Percentiles rank a stretch among this genome's conserved stretches.
Conservation (phyloP, 2,329 filamentous ascomycete species). For the Epichloe baconii region DNA sequence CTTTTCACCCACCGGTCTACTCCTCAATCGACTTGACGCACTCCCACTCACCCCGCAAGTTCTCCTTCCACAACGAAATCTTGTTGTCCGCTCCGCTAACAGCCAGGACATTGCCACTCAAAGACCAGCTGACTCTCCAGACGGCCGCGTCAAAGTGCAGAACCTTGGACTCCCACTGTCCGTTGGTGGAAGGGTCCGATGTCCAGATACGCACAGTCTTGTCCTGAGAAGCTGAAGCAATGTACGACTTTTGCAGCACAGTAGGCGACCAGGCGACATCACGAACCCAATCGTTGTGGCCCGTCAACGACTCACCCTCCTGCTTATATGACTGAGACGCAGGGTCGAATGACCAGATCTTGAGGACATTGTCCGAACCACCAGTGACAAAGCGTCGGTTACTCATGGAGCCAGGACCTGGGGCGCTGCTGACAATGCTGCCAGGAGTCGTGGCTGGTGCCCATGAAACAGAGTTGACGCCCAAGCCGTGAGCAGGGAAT, state of each 20-base stretch:
- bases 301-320: conserved; percentile 52
- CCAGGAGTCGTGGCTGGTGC: conserved; percentile 76
- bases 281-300: conserved; percentile 92
- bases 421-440: conserved; percentile 64
- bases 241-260: conserved; percentile 89
- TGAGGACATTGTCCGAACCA: conserved; percentile 84
- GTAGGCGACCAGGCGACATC: conserved; percentile 97
- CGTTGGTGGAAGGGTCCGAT: conserved; percentile 45
- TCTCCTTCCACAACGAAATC: conserved; percentile 97
- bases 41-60: conserved; percentile 91
- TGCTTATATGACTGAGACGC: conserved; percentile 48
- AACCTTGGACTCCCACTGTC: conserved; percentile 74
- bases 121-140: conserved; percentile 95
- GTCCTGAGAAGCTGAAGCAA: conserved; percentile 89
- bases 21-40: conserved; percentile 94
- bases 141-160: conserved; percentile 79
- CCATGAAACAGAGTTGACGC: conserved; percentile 94
- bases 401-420: conserved; percentile 44
- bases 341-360: conserved; percentile 76
- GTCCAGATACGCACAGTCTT: conserved; percentile 98
- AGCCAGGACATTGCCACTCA: conserved; percentile 91
- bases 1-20: conserved; percentile 26
- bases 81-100: conserved; percentile 93
- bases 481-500: conserved; percentile 84
- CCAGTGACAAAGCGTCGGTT: conserved; percentile 85